Evolutionary conservation across 2,329 filamentous ascomycete species (phyloP).

Genomic region (Cladosporium velox): DNA sequence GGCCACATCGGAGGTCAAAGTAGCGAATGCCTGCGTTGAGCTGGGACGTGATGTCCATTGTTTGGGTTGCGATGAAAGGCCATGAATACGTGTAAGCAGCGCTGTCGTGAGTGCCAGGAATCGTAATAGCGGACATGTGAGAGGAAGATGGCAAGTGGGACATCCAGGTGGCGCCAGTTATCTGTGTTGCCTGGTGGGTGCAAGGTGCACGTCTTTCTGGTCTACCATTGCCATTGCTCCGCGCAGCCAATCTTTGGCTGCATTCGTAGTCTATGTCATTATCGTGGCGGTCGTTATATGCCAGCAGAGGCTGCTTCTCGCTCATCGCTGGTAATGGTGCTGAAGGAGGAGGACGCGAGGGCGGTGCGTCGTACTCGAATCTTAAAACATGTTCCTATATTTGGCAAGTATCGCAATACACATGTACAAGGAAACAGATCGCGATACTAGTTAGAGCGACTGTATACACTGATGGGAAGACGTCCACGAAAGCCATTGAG

Average conservation of each 20-base stretch:
- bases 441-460: not conserved
- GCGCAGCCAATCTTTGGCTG: not conserved
- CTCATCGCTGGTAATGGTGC: conserved; percentile 4
- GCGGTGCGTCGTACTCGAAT: not conserved
- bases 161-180: conserved; percentile 32
- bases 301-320: conserved; percentile 16
- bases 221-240: not conserved
- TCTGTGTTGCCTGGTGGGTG: not conserved
- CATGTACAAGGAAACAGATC: conserved; percentile 2
- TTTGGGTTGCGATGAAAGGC: conserved; percentile 40
- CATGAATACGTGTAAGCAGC: conserved; percentile 38
- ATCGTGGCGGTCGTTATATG: not conserved
- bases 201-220: not conserved
- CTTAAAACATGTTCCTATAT: conserved; percentile 10
- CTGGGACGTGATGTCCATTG: conserved; percentile 33
- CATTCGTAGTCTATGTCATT: not conserved
- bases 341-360: not conserved
- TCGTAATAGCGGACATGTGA: conserved; percentile 35
- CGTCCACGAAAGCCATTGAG: not conserved
- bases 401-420: not conserved
- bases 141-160: conserved; percentile 28
- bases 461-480: not conserved
- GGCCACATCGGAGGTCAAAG: conserved; percentile 40
- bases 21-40: conserved; percentile 40
- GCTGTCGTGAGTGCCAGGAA: conserved; percentile 42